Evolutionary conservation across 2,329 filamentous ascomycete species (phyloP).

Genomic region (Nothophaeocryptopus gaeumannii): DNA sequence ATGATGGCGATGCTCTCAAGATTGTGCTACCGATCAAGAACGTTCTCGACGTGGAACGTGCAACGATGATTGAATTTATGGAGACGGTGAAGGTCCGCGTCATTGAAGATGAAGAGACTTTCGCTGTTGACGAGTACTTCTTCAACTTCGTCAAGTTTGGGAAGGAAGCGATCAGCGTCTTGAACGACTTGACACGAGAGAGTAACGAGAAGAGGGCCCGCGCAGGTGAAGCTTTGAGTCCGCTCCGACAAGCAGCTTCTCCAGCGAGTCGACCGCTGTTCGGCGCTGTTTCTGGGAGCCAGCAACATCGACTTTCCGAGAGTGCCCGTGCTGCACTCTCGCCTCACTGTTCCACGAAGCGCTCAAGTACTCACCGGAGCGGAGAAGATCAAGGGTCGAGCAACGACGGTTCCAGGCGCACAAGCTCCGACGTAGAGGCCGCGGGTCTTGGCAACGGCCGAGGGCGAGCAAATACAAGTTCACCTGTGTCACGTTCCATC

Average conservation of each 20-base stretch:
- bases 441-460: slow-evolving; percentile 62
- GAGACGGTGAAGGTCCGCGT: slow-evolving; percentile 92
- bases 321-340: slow-evolving; percentile 41
- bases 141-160: slow-evolving; percentile 92
- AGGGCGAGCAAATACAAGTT: slow-evolving; percentile 50
- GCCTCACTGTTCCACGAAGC: slow-evolving; percentile 37
- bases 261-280: slow-evolving; percentile 17
- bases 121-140: slow-evolving; percentile 96
- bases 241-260: slow-evolving; percentile 5
- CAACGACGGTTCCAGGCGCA: slow-evolving; percentile 31
- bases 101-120: slow-evolving; percentile 90
- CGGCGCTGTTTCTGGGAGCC: slow-evolving; percentile 33
- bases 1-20: slow-evolving; percentile 95
- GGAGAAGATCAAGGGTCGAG: slow-evolving; percentile 45
- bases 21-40: slow-evolving; percentile 87
- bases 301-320: no score
- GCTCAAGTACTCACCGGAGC: slow-evolving; percentile 42
- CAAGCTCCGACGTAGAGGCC: slow-evolving; percentile 40
- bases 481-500: slow-evolving; percentile 50
- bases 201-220: slow-evolving; percentile 41
- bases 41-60: slow-evolving; percentile 88
- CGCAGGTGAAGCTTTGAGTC: slow-evolving; percentile 11
- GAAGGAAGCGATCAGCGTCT: slow-evolving; percentile 58
- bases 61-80: slow-evolving; percentile 83
- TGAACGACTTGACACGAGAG: slow-evolving; percentile 70